Evolutionary conservation across 306 rosid species (phyloP).

Genomic region (Vicia villosa): DNA sequence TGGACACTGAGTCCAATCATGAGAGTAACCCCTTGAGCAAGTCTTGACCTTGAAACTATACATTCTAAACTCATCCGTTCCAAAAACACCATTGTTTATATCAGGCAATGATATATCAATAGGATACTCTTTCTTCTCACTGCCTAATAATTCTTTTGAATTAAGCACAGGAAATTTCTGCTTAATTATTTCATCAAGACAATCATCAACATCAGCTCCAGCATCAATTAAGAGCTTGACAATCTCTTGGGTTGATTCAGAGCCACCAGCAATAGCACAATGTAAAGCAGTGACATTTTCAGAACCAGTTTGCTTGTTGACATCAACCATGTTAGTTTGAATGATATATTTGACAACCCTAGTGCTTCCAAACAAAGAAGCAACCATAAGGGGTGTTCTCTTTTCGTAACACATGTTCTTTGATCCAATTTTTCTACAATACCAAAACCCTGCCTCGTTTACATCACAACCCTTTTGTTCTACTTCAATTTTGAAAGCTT

Average conservation of each 20-base stretch:
- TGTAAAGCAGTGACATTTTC: background rate
- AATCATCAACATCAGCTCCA: background rate
- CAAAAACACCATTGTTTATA: background rate
- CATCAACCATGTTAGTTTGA: background rate
- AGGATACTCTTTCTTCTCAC: background rate
- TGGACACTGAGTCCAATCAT: constrained; percentile 12
- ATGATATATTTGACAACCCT: background rate
- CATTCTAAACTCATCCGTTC: constrained; percentile 9
- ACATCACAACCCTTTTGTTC: background rate
- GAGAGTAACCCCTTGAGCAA: constrained; percentile 10
- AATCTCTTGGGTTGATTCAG: background rate
- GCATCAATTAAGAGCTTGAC: background rate
- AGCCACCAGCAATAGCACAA: background rate
- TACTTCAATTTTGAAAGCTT: background rate
- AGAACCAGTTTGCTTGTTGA: background rate
- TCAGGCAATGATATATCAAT: background rate
- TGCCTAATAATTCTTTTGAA: background rate
- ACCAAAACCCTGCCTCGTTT: background rate
- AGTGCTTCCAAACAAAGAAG: background rate
- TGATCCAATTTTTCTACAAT: background rate
- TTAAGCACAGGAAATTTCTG: background rate
- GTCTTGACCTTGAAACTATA: background rate
- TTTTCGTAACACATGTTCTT: background rate
- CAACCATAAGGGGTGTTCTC: constrained; percentile 8
- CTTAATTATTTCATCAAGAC: background rate